Conservation (phyloP, 139 green algal species). For the Raphidocelis subcapitata region DNA sequence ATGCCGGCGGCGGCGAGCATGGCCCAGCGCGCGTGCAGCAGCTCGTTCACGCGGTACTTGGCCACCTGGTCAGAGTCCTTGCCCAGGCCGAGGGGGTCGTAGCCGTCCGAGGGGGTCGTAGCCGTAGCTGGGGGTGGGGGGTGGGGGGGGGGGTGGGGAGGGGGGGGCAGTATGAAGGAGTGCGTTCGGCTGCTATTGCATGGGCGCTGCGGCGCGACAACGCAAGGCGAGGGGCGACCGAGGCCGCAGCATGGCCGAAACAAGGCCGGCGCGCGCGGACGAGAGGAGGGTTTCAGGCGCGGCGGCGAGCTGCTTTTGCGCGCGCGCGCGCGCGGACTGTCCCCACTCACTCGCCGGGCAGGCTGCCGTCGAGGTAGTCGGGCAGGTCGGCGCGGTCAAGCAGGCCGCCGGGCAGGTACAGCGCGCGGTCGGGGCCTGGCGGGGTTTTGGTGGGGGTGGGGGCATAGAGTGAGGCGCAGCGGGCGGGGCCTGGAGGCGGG, state of each 20-base stretch:
- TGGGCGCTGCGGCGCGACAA: no score
- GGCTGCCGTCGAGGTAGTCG: conserved; percentile 84
- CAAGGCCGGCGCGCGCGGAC: no score
- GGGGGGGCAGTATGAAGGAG: no score
- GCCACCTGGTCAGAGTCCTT: conserved; percentile 79
- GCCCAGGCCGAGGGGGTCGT: conserved; percentile 92
- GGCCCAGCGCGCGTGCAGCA: conserved; percentile 95
- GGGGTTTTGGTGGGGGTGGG: background rate
- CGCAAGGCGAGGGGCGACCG: no score
- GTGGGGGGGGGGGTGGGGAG: background rate
- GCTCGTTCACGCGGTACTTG: conserved; percentile 91
- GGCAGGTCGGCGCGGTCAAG: conserved; percentile 78
- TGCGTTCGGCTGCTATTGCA: no score
- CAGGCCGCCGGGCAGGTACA: conserved; percentile 89
- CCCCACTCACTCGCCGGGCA: conserved; percentile 91
- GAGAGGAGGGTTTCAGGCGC: no score
- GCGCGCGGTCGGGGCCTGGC: conserved; percentile 72
- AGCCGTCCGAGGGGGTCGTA: conserved; percentile 72
- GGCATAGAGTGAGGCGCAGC: background rate
- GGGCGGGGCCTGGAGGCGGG: background rate
- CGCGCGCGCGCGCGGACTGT: no score
- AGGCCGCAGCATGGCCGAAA: no score
- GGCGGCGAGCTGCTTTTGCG: no score
- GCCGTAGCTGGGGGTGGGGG: background rate
- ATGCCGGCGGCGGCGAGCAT: conserved; percentile 95